Percentiles rank a stretch among this genome's conserved stretches.
These are phyloP conservation scores for Pseudomonodictys pantanalensis DNA, from an alignment of 495 filamentous ascomycete species.

Conservation along the genomic window DNA sequence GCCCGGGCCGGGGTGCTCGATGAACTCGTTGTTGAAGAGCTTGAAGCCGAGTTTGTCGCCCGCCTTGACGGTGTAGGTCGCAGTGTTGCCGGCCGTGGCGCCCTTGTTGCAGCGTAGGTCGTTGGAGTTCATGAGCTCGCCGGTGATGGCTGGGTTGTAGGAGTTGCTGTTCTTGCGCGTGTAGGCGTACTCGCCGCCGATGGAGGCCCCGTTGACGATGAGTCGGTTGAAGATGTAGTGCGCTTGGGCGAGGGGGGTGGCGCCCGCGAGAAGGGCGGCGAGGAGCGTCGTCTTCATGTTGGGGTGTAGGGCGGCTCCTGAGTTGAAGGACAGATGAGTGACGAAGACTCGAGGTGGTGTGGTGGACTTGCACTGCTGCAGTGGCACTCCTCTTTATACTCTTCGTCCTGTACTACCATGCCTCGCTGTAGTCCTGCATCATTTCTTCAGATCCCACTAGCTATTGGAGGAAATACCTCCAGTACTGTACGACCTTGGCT, in stretches of 20 bases:
- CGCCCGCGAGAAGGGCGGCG: constrained; percentile 5
- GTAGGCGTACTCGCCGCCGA: constrained; percentile 34
- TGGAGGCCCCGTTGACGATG: constrained; percentile 30
- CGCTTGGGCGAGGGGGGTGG: constrained; percentile 3
- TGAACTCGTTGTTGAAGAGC: constrained; percentile 32
- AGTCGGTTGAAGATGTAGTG: constrained; percentile 36
- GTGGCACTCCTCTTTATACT: too few species aligned
- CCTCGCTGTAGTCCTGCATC: too few species aligned
- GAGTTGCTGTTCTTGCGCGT: constrained; percentile 31
- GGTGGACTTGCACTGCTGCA: neutral
- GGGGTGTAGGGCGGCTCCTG: neutral
- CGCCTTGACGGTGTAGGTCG: constrained; percentile 30
- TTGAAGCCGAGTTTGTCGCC: constrained; percentile 34
- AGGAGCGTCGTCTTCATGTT: constrained; percentile 14
- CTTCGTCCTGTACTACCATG: too few species aligned
- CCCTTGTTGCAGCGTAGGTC: constrained; percentile 34
- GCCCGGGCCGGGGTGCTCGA: constrained; percentile 33
- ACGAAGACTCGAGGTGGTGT: neutral
- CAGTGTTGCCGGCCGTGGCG: constrained; percentile 18
- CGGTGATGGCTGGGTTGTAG: constrained; percentile 25
- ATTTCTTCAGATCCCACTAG: too few species aligned
- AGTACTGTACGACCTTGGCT: too few species aligned
- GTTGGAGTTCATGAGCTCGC: constrained; percentile 27
- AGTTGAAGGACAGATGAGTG: neutral
- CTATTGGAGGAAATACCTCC: too few species aligned